phyloP scores from a whole-genome alignment of 1,139 yeast genomes.

The Lodderomyces theae region DNA sequence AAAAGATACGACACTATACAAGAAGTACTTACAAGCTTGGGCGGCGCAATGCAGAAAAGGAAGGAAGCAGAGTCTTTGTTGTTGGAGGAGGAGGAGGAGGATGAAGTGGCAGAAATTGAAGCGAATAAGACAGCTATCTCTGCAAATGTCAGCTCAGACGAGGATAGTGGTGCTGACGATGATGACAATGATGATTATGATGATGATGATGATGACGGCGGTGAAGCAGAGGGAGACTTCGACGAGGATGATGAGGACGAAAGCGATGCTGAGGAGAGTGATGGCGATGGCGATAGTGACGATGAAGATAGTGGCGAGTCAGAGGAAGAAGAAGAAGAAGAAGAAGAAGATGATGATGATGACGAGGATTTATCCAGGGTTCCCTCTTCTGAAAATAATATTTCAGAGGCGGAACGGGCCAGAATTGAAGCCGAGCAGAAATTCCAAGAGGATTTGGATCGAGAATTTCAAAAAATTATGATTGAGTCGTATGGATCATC shows the following conservation, averaged over 20 bases:
- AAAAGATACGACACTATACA: conserved; percentile 36
- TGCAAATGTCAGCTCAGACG: conserved; percentile 16
- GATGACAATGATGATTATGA: conserved; percentile 21
- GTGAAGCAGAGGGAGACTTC: conserved; percentile 17
- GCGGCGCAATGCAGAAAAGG: conserved; percentile 22
- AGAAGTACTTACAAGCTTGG: conserved; percentile 42
- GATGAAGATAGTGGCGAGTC: conserved; percentile 16
- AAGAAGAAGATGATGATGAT: conserved; percentile 9
- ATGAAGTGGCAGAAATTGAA: conserved; percentile 14
- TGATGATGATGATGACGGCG: conserved; percentile 21
- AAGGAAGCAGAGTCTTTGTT: conserved; percentile 19
- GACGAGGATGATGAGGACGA: conserved; percentile 17
- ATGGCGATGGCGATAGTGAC: conserved; percentile 13
- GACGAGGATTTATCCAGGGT: conserved; percentile 10
- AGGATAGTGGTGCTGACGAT: conserved; percentile 18
- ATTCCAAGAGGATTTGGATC: conserved; percentile 52
- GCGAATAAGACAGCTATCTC: conserved; percentile 17
- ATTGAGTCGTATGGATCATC: conserved; percentile 44
- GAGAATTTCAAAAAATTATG: conserved; percentile 50
- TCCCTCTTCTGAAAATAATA: background rate
- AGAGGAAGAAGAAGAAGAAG: conserved; percentile 6
- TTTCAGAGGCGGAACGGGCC: conserved; percentile 13
- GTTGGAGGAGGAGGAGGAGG: conserved; percentile 17
- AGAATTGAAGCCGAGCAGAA: conserved; percentile 39
- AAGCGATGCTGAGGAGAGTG: conserved; percentile 15